Conservation (phyloP, 148 eudicot species). For the Chenopodium berlandieri region DNA sequence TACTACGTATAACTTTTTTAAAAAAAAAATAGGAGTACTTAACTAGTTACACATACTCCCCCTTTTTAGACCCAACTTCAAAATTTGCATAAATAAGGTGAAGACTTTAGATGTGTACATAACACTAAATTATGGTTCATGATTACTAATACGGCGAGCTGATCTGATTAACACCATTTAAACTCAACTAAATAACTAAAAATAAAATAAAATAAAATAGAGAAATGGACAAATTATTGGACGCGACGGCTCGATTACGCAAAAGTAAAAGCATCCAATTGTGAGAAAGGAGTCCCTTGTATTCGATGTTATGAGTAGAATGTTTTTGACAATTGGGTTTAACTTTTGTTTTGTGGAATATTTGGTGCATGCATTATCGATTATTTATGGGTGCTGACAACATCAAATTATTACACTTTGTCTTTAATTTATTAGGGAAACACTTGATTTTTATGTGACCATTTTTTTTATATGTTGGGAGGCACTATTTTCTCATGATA, state of each 20-base stretch:
- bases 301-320: not conserved
- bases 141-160: too few species aligned
- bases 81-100: too few species aligned
- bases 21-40: too few species aligned
- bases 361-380: not conserved
- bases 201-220: not conserved
- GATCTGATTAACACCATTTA: too few species aligned
- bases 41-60: too few species aligned
- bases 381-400: not conserved
- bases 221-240: not conserved
- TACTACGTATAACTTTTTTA: too few species aligned
- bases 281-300: not conserved
- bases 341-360: not conserved
- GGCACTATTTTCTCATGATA: slow-evolving; percentile 1
- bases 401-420: not conserved
- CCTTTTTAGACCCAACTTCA: too few species aligned
- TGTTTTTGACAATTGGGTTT: slow-evolving; percentile 7
- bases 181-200: too few species aligned
- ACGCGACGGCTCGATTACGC: slow-evolving; percentile 32
- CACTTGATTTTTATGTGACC: not conserved
- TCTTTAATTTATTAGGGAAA: not conserved
- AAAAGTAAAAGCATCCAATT: not conserved
- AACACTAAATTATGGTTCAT: too few species aligned
- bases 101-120: too few species aligned
- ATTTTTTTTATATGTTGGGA: not conserved